Conservation (phyloP, 176 grass and related monocot genomes). For the Eleusine indica region DNA sequence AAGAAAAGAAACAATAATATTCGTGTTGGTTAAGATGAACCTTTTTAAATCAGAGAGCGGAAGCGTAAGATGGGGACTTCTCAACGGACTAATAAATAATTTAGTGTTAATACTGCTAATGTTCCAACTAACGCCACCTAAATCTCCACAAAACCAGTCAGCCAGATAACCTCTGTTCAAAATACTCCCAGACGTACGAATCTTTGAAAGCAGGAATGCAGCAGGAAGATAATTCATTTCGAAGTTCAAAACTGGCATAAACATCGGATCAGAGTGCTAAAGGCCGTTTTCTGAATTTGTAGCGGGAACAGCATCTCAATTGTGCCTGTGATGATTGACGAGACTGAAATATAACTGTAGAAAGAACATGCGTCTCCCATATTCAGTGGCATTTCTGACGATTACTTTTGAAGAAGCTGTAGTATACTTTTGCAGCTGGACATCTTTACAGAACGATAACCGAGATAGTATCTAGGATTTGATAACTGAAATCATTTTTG, state of each 20-base stretch:
- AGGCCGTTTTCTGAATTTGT: slow-evolving; percentile 40
- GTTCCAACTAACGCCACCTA: slow-evolving; percentile 39
- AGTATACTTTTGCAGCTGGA: slow-evolving; percentile 24
- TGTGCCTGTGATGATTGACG: slow-evolving; percentile 35
- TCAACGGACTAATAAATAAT: slow-evolving; percentile 53
- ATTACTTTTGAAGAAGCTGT: slow-evolving; percentile 33
- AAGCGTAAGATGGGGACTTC: slow-evolving; percentile 46
- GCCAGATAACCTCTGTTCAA: slow-evolving; percentile 10
- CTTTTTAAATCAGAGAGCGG: slow-evolving; percentile 46
- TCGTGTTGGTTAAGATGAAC: slow-evolving; percentile 40
- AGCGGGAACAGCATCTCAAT: slow-evolving; percentile 26
- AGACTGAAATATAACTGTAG: slow-evolving; percentile 28
- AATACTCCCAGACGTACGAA: neutral
- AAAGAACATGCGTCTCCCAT: slow-evolving; percentile 23
- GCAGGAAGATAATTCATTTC: neutral
- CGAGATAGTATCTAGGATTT: slow-evolving; percentile 5
- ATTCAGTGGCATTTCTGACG: slow-evolving; percentile 23
- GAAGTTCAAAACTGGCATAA: slow-evolving; percentile 38
- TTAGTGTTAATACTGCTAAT: slow-evolving; percentile 17
- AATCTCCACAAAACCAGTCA: slow-evolving; percentile 23
- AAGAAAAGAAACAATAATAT: slow-evolving; percentile 24
- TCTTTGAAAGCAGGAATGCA: slow-evolving; percentile 31
- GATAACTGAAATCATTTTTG: neutral
- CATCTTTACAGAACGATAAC: slow-evolving; percentile 23
- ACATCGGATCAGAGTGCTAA: neutral